Base-by-base conservation (phyloP, 2,329 filamentous ascomycete species). In the Diaporthe sp. region DNA sequence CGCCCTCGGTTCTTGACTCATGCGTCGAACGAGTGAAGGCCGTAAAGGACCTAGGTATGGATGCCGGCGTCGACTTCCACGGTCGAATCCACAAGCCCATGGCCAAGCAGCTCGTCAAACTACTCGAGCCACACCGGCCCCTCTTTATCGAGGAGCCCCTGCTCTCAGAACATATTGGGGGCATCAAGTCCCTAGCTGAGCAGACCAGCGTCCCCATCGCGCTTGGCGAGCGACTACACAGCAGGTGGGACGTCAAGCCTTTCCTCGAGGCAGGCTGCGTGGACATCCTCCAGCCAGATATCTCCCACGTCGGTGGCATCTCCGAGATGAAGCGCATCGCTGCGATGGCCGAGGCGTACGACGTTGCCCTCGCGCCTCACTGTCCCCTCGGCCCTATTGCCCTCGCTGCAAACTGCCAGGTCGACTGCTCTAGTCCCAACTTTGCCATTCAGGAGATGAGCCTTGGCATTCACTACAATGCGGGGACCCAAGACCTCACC, bases 361-460 rank as follows among this genome's bases (percentile, higher is more conserved):
- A 93, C 81, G 89, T 91, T 7, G 89, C 89, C 0, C 84, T 92
- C 54, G 91, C 91, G 28, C 91, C 91, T 3, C 91, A 92, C 79
- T 92, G 90, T 77, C 91, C 91, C 0, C 81, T 93, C 0, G 91
- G 91, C 0, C 91, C 91, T 0, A 91, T 93, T 75, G 90, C 91
- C 1, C 83, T 93, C 35, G 91, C 91, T 7, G 91, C 91, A 1
- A 89, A 87, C 76, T 85, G 92, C 71, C 91, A 93, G 78, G 87
- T 93, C 17, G 89, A 89, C 70, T 84, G 86, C 71, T 82, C 80
- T 25, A 89, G 82, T 61, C 86, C 84, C 74, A 93, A 90, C 82
- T 92, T 90, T 80, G 88, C 86, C 3, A 92, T 93, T 57, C 90
- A 92, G 81, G 91, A 93, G 81, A 93, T 93, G 92, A 90, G 89